phyloP scores from a whole-genome alignment of 768 basidiomycete species.

The Lactarius psammicola region DNA sequence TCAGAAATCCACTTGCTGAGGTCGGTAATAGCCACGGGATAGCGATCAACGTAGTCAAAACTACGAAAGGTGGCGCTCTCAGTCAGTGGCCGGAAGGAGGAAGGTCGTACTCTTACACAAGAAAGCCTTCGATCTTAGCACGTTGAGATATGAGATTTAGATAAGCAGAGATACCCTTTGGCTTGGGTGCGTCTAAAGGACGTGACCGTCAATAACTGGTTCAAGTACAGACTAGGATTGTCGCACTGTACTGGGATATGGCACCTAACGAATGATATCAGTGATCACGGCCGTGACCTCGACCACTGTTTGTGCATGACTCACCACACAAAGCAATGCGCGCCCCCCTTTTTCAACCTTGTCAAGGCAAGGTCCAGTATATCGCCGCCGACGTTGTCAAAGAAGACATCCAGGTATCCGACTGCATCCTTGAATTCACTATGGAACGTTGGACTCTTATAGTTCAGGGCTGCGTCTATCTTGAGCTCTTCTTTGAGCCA shows the following conservation, averaged over 20 bases:
- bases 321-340: slow-evolving; percentile 79
- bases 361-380: slow-evolving; percentile 77
- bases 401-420: slow-evolving; percentile 78
- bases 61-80: slow-evolving; percentile 38
- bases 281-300: background rate
- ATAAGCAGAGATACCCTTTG: slow-evolving; percentile 68
- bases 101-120: slow-evolving; percentile 52
- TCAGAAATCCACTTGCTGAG: slow-evolving; percentile 58
- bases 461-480: slow-evolving; percentile 80
- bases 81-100: background rate
- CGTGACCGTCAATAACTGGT: background rate
- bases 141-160: slow-evolving; percentile 70
- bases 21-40: slow-evolving; percentile 54
- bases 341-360: slow-evolving; percentile 71
- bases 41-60: slow-evolving; percentile 70
- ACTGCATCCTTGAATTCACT: slow-evolving; percentile 67
- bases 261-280: slow-evolving; percentile 49
- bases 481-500: slow-evolving; percentile 84
- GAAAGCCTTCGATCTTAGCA: slow-evolving; percentile 80
- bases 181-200: slow-evolving; percentile 51
- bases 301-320: slow-evolving; percentile 30
- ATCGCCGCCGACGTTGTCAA: slow-evolving; percentile 82
- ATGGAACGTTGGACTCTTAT: slow-evolving; percentile 74
- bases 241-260: slow-evolving; percentile 80
- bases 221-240: background rate